These are phyloP conservation scores for Urtica urens DNA, from an alignment of 306 rosid species.

Conservation along the genomic window DNA sequence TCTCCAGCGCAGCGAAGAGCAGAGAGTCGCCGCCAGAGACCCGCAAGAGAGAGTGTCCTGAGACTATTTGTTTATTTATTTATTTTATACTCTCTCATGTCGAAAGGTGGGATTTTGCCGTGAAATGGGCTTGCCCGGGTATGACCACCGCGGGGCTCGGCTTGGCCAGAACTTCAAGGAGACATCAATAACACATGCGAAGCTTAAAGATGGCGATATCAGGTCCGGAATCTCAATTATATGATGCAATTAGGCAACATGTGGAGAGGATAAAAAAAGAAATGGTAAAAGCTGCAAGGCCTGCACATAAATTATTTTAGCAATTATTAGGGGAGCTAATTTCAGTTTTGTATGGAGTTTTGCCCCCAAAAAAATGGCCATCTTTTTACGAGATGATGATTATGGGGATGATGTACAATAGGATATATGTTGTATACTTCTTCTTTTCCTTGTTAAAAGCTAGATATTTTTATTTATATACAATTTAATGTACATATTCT, in stretches of 20 bases:
- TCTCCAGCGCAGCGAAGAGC: constrained; percentile 63
- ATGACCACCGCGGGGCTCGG: no score
- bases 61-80: constrained; percentile 6
- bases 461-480: constrained; percentile 16
- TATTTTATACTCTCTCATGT: constrained; percentile 8
- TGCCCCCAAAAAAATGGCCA: constrained; percentile 16
- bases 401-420: constrained; percentile 7
- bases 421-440: constrained; percentile 3
- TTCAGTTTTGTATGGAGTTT: constrained; percentile 18
- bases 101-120: background rate
- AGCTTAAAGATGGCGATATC: no score
- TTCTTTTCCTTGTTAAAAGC: background rate
- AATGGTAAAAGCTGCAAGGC: constrained; percentile 5
- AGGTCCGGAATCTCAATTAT: background rate
- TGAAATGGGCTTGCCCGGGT: constrained; percentile 1
- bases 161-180: no score
- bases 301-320: constrained; percentile 1
- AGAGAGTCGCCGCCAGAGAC: constrained; percentile 20
- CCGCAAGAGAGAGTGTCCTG: constrained; percentile 34
- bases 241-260: constrained; percentile 9
- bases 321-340: constrained; percentile 11
- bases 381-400: no score
- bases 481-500: constrained; percentile 21
- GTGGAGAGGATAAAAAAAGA: background rate
- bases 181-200: background rate